Evolutionary conservation across 179 eudicot genomes (phyloP).

Genomic region (Beta lomatogona): DNA sequence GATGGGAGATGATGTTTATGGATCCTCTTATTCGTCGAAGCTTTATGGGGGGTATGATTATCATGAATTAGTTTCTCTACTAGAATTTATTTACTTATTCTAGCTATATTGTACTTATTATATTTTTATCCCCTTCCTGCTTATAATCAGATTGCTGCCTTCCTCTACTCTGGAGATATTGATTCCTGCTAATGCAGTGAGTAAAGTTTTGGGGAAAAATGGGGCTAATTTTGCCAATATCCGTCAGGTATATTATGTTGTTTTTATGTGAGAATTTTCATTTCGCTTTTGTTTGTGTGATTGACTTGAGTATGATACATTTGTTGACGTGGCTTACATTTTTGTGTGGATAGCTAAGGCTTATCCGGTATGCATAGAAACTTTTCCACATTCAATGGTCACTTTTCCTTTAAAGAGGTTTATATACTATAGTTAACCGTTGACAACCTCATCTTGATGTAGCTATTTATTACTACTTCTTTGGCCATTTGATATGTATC

Average conservation of each 20-base stretch:
- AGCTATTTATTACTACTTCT: not conserved
- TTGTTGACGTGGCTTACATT: not conserved
- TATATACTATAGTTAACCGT: not conserved
- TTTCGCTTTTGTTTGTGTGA: not conserved
- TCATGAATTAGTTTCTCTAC: not conserved
- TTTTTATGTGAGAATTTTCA: not conserved
- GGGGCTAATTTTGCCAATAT: conserved; percentile 83
- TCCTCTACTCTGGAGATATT: conserved; percentile 75
- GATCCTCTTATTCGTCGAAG: conserved; percentile 76
- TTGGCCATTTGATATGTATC: not conserved
- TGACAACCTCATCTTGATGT: not conserved
- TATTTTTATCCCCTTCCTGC: not conserved
- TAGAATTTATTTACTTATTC: conserved; percentile 1
- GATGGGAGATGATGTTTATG: conserved; percentile 66
- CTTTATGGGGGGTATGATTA: conserved; percentile 70
- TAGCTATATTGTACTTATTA: not conserved
- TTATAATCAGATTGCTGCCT: conserved; percentile 54
- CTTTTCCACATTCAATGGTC: not conserved
- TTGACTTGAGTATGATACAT: not conserved
- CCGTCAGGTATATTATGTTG: conserved; percentile 58
- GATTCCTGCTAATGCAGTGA: conserved; percentile 79
- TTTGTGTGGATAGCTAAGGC: not conserved
- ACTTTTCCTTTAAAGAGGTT: not conserved
- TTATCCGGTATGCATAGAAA: not conserved
- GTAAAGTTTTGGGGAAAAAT: conserved; percentile 84